phyloP scores from a whole-genome alignment of 108 stramenopile species.

The Fistulifera solaris region DNA sequence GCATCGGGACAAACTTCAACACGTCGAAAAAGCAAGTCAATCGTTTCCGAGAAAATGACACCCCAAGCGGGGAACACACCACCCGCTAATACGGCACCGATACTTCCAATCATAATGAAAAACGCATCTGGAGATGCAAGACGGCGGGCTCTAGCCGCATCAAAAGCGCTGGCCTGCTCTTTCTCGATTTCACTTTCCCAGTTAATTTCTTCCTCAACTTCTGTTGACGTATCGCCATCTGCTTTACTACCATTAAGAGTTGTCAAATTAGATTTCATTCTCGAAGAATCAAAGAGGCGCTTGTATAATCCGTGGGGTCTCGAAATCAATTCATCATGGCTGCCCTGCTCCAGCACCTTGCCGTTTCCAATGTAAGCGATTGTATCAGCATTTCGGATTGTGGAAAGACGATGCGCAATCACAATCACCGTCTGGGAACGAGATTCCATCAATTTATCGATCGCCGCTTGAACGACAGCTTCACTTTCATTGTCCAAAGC shows the following conservation, averaged over 20 bases:
- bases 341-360: conserved; percentile 44
- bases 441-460: conserved; percentile 66
- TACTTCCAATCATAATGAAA: conserved; percentile 25
- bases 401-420: conserved; percentile 79
- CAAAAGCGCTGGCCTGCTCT: conserved; percentile 20
- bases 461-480: conserved; percentile 71
- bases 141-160: conserved; percentile 18
- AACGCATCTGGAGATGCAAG: conserved; percentile 31
- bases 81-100: conserved; percentile 66
- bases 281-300: conserved; percentile 38
- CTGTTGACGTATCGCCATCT: conserved; percentile 4
- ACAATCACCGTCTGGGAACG: conserved; percentile 63
- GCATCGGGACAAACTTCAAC: conserved; percentile 35
- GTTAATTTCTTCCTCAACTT: conserved; percentile 21
- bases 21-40: conserved; percentile 49
- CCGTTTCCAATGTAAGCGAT: conserved; percentile 67
- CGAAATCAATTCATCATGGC: conserved; percentile 38
- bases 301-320: conserved; percentile 44
- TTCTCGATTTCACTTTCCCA: conserved; percentile 19
- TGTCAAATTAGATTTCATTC: conserved; percentile 12
- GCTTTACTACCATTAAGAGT: conserved; percentile 14
- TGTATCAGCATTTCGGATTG: conserved; percentile 68
- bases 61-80: conserved; percentile 43
- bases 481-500: conserved; percentile 84
- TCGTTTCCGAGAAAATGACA: conserved; percentile 28